Percentiles rank a stretch among this genome's conserved stretches.
Conservation (phyloP, 2,329 filamentous ascomycete species). For the Alternaria sp. region DNA sequence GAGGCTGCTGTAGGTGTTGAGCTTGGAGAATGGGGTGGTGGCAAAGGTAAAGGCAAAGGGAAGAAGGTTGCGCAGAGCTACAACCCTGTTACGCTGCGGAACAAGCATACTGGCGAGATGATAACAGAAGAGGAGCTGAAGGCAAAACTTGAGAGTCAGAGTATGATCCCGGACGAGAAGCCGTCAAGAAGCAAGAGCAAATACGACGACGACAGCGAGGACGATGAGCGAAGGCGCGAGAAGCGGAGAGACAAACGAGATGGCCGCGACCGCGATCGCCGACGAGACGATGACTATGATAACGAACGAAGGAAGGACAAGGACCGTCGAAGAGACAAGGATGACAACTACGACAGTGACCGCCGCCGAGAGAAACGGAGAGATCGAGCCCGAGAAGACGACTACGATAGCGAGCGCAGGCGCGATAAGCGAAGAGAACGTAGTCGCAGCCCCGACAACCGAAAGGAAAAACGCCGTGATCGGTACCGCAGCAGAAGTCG, state of each 20-base stretch:
- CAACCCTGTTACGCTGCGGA: conserved; percentile 68
- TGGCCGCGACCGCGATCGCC: conserved; percentile 27
- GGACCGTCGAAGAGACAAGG: conserved; percentile 30
- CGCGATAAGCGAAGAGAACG: conserved; percentile 28
- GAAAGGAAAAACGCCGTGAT: conserved; percentile 29
- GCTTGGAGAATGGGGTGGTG: conserved; percentile 73
- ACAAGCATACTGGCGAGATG: conserved; percentile 68
- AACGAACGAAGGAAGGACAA: conserved; percentile 28
- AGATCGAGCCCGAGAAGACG: conserved; percentile 28
- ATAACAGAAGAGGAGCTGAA: conserved; percentile 70
- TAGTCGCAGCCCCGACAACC: conserved; percentile 42
- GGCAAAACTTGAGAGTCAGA: conserved; percentile 59
- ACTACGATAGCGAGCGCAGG: conserved; percentile 25
- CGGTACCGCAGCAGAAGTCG: conserved; percentile 39
- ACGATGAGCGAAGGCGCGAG: conserved; percentile 30
- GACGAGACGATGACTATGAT: conserved; percentile 35
- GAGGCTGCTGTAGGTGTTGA: conserved; percentile 70
- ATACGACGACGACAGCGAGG: conserved; percentile 27
- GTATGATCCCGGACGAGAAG: conserved; percentile 55
- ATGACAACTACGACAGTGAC: conserved; percentile 33
- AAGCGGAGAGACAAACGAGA: conserved; percentile 28
- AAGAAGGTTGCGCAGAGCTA: conserved; percentile 62
- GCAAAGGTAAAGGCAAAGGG: conserved; percentile 57
- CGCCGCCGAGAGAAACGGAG: conserved; percentile 30
- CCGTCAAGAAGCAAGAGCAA: conserved; percentile 22